phyloP scores from a whole-genome alignment of 306 rosid genomes.

The Prunus salicina region DNA sequence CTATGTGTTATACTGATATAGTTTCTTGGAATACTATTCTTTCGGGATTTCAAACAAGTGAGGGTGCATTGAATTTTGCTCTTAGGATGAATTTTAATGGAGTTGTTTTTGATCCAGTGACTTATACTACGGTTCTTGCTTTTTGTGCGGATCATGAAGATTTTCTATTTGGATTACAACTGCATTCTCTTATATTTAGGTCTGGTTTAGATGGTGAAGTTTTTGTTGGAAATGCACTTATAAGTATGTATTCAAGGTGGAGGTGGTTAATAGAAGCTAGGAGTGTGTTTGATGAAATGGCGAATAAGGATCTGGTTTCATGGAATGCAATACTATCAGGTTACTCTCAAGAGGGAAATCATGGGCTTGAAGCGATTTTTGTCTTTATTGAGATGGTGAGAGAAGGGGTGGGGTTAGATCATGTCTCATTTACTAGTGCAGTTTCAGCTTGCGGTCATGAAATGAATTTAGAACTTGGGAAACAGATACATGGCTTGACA shows the following conservation, averaged over 20 bases:
- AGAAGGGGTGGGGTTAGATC: slow-evolving; percentile 60
- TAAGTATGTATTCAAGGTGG: slow-evolving; percentile 71
- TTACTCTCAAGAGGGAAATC: slow-evolving; percentile 66
- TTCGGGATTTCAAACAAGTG: slow-evolving; percentile 60
- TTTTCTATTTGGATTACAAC: slow-evolving; percentile 59
- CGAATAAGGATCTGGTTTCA: slow-evolving; percentile 52
- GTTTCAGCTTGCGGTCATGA: slow-evolving; percentile 79
- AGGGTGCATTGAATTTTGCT: slow-evolving; percentile 57
- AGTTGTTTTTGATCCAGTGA: slow-evolving; percentile 62
- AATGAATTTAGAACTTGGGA: slow-evolving; percentile 55
- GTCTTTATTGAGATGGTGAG: slow-evolving; percentile 62
- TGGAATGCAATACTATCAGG: slow-evolving; percentile 86
- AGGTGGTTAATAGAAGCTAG: slow-evolving; percentile 51
- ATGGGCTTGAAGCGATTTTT: slow-evolving; percentile 53
- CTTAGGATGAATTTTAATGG: slow-evolving; percentile 52
- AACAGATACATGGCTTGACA: slow-evolving; percentile 61
- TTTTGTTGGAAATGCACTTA: slow-evolving; percentile 73
- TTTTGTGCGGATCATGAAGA: slow-evolving; percentile 50
- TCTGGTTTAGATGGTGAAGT: slow-evolving; percentile 57
- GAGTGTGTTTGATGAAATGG: slow-evolving; percentile 69
- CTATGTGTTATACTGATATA: slow-evolving; percentile 47
- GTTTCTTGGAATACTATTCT: slow-evolving; percentile 92
- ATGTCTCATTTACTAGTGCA: slow-evolving; percentile 67
- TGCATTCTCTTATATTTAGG: slow-evolving; percentile 60
- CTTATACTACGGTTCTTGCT: slow-evolving; percentile 56